phyloP scores from a whole-genome alignment of 805 yeast species.

The Debaryomyces maramus region DNA sequence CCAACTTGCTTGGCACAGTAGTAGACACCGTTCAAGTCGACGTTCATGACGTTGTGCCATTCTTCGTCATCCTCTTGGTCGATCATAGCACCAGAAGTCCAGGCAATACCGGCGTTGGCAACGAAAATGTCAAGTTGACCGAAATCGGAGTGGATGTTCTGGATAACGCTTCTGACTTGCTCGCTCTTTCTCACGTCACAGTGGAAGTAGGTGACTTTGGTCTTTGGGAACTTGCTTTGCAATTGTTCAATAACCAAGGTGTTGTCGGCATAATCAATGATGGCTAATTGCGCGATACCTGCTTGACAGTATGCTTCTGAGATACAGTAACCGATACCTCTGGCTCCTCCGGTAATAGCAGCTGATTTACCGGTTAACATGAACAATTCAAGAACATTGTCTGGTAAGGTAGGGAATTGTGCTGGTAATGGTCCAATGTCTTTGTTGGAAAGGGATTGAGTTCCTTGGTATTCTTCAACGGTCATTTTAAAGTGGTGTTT shows the following conservation, averaged over 20 bases:
- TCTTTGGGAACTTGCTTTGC: constrained; percentile 28
- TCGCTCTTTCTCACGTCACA: constrained; percentile 42
- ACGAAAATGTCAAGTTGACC: constrained; percentile 43
- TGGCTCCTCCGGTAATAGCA: constrained; percentile 38
- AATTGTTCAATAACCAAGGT: constrained; percentile 29
- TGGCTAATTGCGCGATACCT: constrained; percentile 35
- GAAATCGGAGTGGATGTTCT: constrained; percentile 30
- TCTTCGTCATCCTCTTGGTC: constrained; percentile 46
- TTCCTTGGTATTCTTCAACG: constrained; percentile 17
- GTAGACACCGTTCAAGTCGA: constrained; percentile 79
- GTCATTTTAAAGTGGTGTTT: no score
- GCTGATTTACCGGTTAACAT: constrained; percentile 32
- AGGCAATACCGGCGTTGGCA: constrained; percentile 51
- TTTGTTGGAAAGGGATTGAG: constrained; percentile 29
- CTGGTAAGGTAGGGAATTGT: constrained; percentile 28
- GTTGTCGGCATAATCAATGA: constrained; percentile 38
- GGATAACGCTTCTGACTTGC: constrained; percentile 35
- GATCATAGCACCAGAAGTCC: constrained; percentile 44
- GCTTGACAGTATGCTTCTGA: constrained; percentile 41
- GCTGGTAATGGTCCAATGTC: constrained; percentile 42
- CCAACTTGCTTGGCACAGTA: constrained; percentile 79
- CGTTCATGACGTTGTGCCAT: constrained; percentile 71
- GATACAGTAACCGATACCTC: constrained; percentile 39
- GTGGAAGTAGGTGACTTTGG: constrained; percentile 30
- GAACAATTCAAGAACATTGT: constrained; percentile 30